A percentile compares a stretch with the other conserved stretches of the same genome.
Conservation (phyloP, 352 stramenopile genomes). For the Pythium aristosporum region DNA sequence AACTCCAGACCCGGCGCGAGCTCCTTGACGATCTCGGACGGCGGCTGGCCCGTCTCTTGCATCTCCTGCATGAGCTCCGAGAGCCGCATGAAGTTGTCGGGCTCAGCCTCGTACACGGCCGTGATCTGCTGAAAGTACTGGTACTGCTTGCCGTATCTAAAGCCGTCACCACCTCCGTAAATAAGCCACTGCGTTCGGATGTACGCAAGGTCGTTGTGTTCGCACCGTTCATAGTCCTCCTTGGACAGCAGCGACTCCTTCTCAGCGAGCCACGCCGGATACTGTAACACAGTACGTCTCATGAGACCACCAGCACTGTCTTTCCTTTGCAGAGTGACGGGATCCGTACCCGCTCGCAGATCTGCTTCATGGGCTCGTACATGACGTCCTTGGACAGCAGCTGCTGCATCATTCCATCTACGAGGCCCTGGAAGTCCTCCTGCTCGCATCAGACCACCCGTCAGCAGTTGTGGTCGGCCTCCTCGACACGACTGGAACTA, state of each 20-base stretch:
- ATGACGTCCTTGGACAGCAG: slow-evolving; percentile 98
- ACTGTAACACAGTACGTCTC: slow-evolving; percentile 51
- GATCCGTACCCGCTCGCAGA: slow-evolving; percentile 76
- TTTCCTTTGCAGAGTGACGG: neutral
- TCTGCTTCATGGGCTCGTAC: slow-evolving; percentile 98
- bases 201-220: neutral
- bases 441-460: slow-evolving; percentile 14
- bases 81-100: slow-evolving; percentile 93
- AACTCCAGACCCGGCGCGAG: slow-evolving; percentile 97
- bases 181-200: too few species aligned
- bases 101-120: slow-evolving; percentile 96
- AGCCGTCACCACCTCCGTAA: neutral
- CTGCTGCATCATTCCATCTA: slow-evolving; percentile 99
- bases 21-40: slow-evolving; percentile 98
- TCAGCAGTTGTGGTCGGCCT: neutral
- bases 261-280: slow-evolving; percentile 95
- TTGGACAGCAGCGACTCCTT: slow-evolving; percentile 88
- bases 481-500: slow-evolving; percentile 11
- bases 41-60: slow-evolving; percentile 93
- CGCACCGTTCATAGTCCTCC: slow-evolving; percentile 90
- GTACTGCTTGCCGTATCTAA: slow-evolving; percentile 95
- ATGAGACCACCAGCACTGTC: neutral
- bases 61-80: slow-evolving; percentile 98
- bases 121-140: slow-evolving; percentile 97
- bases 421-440: slow-evolving; percentile 90